These are phyloP conservation scores for Scortechinia acanthostroma DNA, from an alignment of 2,329 filamentous ascomycete genomes.

Conservation along the genomic window DNA sequence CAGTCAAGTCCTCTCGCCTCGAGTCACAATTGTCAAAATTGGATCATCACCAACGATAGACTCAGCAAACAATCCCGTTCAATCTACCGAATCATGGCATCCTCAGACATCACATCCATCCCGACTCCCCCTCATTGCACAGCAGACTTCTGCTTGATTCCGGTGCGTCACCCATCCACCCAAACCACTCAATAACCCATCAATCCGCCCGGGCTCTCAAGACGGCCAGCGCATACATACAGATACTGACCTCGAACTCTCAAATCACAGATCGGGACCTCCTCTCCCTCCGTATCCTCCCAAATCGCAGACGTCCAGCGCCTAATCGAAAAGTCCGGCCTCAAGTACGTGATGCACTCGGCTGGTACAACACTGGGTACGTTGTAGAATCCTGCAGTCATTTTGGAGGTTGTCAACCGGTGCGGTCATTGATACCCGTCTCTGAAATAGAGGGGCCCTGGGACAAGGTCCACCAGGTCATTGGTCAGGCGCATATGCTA, in stretches of 20 bases:
- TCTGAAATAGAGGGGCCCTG: constrained; percentile 58
- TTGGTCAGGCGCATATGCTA: constrained; percentile 49
- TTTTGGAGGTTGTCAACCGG: background rate
- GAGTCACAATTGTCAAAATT: too few relatives aligned
- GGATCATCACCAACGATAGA: too few relatives aligned
- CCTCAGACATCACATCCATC: too few relatives aligned
- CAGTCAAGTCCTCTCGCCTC: too few relatives aligned
- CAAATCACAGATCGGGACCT: constrained; percentile 42
- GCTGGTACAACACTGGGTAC: constrained; percentile 61
- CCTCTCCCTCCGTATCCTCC: constrained; percentile 42
- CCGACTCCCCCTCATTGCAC: constrained; percentile 47
- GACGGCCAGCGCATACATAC: background rate
- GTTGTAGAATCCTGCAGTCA: constrained; percentile 14
- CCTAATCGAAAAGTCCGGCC: constrained; percentile 48
- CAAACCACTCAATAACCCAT: background rate
- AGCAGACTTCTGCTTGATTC: constrained; percentile 61
- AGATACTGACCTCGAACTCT: constrained; percentile 2
- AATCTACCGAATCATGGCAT: too few relatives aligned
- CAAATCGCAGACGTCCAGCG: constrained; percentile 61
- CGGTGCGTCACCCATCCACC: constrained; percentile 26
- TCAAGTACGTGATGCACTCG: constrained; percentile 60
- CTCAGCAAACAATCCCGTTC: too few relatives aligned
- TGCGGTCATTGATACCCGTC: background rate
- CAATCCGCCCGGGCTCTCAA: background rate
- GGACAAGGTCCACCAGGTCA: constrained; percentile 46